A percentile compares a stretch with the other conserved stretches of the same genome.
These are phyloP conservation scores for Senna tora DNA, from an alignment of 306 rosid genomes.

Conservation along the genomic window DNA sequence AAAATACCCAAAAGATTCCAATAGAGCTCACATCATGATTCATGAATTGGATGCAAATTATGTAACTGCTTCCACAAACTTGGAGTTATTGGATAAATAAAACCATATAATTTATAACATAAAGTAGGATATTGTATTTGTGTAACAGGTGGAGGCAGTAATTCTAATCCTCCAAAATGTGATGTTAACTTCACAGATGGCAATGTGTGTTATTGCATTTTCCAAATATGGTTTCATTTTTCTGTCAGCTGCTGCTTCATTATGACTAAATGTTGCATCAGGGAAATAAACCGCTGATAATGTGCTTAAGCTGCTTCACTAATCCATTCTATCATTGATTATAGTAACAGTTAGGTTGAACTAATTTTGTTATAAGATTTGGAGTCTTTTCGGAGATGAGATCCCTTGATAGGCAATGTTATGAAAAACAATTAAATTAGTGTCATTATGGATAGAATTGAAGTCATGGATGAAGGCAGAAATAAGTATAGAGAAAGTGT, in stretches of 20 bases:
- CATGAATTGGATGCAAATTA: neutral
- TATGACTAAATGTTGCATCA: neutral
- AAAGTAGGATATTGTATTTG: neutral
- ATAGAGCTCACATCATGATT: slow-evolving; percentile 15
- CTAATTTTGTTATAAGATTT: neutral
- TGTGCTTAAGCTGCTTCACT: neutral
- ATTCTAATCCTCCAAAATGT: slow-evolving; percentile 8
- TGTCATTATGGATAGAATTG: neutral
- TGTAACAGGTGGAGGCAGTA: neutral
- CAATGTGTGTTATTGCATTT: neutral
- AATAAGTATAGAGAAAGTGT: neutral
- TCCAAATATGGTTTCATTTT: neutral
- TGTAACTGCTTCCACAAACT: neutral
- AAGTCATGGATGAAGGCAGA: neutral
- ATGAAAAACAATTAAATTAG: neutral
- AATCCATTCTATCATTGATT: neutral
- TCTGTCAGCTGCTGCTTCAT: neutral
- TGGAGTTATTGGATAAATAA: neutral
- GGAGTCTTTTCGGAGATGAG: slow-evolving; percentile 3
- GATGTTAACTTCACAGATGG: neutral
- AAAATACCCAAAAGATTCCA: neutral
- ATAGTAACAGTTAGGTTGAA: neutral
- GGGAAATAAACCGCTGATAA: neutral
- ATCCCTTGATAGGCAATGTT: neutral
- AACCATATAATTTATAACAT: neutral